phyloP scores from a whole-genome alignment of 768 basidiomycete genomes.

The Phlebiopsis flavidoalba region DNA sequence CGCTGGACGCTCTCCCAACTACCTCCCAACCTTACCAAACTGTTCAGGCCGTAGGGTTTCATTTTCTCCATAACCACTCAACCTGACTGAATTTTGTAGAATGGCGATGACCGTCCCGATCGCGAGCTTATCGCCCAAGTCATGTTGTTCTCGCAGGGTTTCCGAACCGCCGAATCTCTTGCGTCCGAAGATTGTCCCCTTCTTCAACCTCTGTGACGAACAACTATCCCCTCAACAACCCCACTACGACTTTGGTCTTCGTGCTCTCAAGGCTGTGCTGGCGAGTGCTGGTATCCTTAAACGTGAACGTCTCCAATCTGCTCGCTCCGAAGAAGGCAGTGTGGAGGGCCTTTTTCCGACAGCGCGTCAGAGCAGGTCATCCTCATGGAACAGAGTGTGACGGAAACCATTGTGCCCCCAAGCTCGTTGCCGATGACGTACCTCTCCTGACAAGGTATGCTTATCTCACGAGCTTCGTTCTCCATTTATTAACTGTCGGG shows the following conservation, averaged over 20 bases:
- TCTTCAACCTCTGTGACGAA: conserved; percentile 98
- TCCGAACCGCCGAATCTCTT: conserved; percentile 95
- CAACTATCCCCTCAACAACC: conserved; percentile 89
- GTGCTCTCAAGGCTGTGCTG: conserved; percentile 94
- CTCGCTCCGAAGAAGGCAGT: conserved; percentile 33
- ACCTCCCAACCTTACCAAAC: conserved; percentile 84
- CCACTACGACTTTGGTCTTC: conserved; percentile 98
- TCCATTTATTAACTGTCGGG: conserved; percentile 6
- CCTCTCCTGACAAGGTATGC: conserved; percentile 62
- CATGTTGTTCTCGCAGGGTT: conserved; percentile 99
- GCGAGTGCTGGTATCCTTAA: conserved; percentile 97
- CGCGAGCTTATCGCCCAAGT: conserved; percentile 98
- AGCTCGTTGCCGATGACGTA: conserved; percentile 95
- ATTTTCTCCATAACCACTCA: background rate
- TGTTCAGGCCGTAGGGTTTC: conserved; percentile 79
- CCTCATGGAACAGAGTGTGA: conserved; percentile 93
- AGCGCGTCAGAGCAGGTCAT: conserved; percentile 88
- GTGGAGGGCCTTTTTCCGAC: conserved; percentile 62
- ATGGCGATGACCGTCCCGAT: conserved; percentile 99
- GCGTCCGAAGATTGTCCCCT: conserved; percentile 98
- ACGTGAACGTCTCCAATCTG: conserved; percentile 70
- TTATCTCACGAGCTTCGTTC: conserved; percentile 16
- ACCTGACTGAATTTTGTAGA: conserved; percentile 32
- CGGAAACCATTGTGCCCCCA: conserved; percentile 97
- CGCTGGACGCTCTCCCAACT: conserved; percentile 91